These are phyloP conservation scores for Telfairia occidentalis DNA, from an alignment of 331 rosid species.

Conservation along the genomic window DNA sequence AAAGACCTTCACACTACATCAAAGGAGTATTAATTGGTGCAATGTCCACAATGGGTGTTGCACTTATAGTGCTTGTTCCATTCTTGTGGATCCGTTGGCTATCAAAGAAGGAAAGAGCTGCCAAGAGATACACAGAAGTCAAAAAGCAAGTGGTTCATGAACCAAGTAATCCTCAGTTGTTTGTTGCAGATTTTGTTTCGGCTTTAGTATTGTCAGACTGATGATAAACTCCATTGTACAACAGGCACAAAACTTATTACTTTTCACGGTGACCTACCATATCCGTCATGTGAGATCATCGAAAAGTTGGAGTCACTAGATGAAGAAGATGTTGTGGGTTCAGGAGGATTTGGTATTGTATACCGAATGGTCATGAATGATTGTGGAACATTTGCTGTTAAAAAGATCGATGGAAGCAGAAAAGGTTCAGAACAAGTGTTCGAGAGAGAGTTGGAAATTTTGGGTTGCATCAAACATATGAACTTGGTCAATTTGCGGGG, in stretches of 20 bases:
- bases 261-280: constrained; percentile 87
- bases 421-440: constrained; percentile 79
- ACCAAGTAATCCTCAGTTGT: constrained; percentile 33
- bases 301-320: constrained; percentile 84
- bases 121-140: constrained; percentile 55
- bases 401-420: constrained; percentile 67
- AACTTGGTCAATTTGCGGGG: constrained; percentile 82
- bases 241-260: constrained; percentile 89
- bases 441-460: constrained; percentile 83
- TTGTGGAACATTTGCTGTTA: constrained; percentile 84
- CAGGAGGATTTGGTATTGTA: constrained; percentile 91
- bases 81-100: constrained; percentile 60
- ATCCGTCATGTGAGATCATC: constrained; percentile 71
- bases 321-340: constrained; percentile 74
- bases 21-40: constrained; percentile 71
- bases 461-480: constrained; percentile 85
- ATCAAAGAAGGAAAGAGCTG: constrained; percentile 67
- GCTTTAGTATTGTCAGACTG: not conserved
- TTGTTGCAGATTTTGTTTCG: not conserved
- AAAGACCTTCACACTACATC: constrained; percentile 56
- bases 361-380: constrained; percentile 94
- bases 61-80: constrained; percentile 42
- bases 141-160: constrained; percentile 67
- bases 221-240: not conserved
- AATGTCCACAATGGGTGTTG: constrained; percentile 47